Conservation (phyloP, 176 grass and related monocot species). For the Otatea glauca region DNA sequence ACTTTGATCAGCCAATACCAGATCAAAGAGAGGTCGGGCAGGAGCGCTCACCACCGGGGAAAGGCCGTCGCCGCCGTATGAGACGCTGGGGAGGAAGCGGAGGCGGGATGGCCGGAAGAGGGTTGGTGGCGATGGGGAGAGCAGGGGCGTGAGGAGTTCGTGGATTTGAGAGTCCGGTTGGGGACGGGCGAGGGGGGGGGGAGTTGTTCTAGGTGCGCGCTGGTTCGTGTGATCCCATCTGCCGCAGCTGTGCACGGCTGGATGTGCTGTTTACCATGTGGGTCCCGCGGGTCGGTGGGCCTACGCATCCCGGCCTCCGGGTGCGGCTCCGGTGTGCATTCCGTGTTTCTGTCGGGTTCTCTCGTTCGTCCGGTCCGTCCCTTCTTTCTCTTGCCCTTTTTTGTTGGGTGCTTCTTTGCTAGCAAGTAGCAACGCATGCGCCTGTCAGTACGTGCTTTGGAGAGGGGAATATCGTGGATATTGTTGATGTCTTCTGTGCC, state of each 20-base stretch:
- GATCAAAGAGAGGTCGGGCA: slow-evolving; percentile 25
- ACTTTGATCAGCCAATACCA: not conserved
- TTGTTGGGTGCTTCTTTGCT: not conserved
- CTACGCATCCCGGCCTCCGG: not conserved
- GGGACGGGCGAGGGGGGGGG: not conserved
- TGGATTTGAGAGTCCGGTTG: not conserved
- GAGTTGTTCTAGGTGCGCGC: not conserved
- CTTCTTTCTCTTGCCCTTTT: not conserved
- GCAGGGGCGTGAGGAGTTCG: not conserved
- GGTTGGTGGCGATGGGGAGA: slow-evolving; percentile 18
- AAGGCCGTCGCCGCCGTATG: not conserved
- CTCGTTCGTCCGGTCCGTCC: not conserved
- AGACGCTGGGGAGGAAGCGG: not conserved
- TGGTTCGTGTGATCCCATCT: slow-evolving; percentile 51
- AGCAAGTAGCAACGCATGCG: not conserved
- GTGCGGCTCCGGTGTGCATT: slow-evolving; percentile 33
- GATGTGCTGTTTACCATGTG: slow-evolving; percentile 2
- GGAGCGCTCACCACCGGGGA: slow-evolving; percentile 42
- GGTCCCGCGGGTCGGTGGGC: not conserved
- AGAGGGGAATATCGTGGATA: not conserved
- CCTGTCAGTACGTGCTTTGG: slow-evolving; percentile 1
- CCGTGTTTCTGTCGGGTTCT: slow-evolving; percentile 31
- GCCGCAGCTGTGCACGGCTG: slow-evolving; percentile 42
- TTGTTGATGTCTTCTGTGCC: not conserved
- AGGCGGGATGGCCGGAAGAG: slow-evolving; percentile 15